Evolutionary conservation across 805 yeast genomes (phyloP), one percentile per base, ranked within the genome.

Genomic region (Teunomyces barrocoloradensis): DNA sequence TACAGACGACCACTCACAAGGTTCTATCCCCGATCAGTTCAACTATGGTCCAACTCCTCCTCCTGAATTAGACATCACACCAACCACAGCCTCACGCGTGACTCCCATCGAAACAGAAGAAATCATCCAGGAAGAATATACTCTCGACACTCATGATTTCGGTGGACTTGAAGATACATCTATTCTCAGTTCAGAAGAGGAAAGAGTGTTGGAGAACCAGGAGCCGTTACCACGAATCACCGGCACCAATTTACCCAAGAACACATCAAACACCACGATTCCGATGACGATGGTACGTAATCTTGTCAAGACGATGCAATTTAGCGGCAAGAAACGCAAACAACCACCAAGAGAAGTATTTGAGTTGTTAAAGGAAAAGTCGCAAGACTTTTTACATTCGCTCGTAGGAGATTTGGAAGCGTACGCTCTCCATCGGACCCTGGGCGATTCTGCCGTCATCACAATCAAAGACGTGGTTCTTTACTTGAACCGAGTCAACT

Each of bases 391-490:
- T 46, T 48, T 72, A 23, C 50, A 46, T 29, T 58, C 58, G 15
- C 43, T 72, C n/a, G 58, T 68, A 52, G 30, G 44, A 3, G 75
- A 71, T 46, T 55, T 72, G 44, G 59, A 57, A 30, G 71, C 71
- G 3, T 72, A 68, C 53, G 69, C 74, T 12, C 48, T 48, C 6
- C 77, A 72, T 51, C 27, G 56, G 12, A 42, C 46, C 0, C 23
- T 28, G 5, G 54, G 64, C 13, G 56, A 60, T 15, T 52, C 67
- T 10, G 55, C 61, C 20, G 53, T 53, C 5, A 66, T 72, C n/a
- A 55, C 55, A 38, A 56, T 71, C 38, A 58, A 56, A 15, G 77
- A 72, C 52, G 69, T 68, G 1, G 45, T 71, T n/a, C 54, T 72
- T 28, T 66, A 56, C 37, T 48, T 71, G 42, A 64, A 67, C 37